Percentiles rank a stretch among this genome's conserved stretches.
Conservation (phyloP, 2,329 filamentous ascomycete genomes). For the Teratosphaeria nubilosa region DNA sequence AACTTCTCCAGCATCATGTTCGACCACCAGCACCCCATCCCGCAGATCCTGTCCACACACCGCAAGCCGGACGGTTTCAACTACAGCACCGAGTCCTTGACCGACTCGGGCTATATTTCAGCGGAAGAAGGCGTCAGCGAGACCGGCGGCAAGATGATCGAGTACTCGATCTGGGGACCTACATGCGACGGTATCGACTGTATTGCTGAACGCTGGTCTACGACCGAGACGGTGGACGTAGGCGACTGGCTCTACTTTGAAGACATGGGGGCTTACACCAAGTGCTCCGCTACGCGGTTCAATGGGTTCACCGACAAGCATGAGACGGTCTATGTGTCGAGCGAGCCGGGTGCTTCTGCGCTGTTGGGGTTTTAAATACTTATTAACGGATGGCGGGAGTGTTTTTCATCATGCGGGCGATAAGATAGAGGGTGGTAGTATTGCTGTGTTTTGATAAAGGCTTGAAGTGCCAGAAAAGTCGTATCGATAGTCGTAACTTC, state of each 20-base stretch:
- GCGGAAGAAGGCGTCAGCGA: conserved; percentile 34
- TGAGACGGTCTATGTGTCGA: conserved; percentile 88
- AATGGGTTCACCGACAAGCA: conserved; percentile 93
- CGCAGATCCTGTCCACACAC: conserved; percentile 55
- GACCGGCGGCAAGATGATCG: conserved; percentile 36
- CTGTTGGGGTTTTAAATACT: conserved; percentile 41
- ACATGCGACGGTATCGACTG: conserved; percentile 97
- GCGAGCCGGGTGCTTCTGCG: conserved; percentile 75
- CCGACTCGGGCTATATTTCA: conserved; percentile 25
- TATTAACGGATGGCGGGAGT: neutral
- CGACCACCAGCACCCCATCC: conserved; percentile 85
- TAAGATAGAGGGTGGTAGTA: neutral
- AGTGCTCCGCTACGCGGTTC: conserved; percentile 94
- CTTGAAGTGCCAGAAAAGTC: neutral
- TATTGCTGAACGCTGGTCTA: conserved; percentile 71
- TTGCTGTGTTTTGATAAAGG: neutral
- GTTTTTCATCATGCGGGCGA: neutral
- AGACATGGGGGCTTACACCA: conserved; percentile 97
- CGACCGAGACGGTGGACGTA: conserved; percentile 69
- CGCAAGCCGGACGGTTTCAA: conserved; percentile 21
- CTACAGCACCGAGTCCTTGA: conserved; percentile 19
- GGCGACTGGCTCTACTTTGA: conserved; percentile 99
- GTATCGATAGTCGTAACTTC: neutral
- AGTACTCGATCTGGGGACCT: conserved; percentile 96
- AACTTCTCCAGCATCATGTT: conserved; percentile 99